phyloP scores from a whole-genome alignment of 2,329 filamentous ascomycete genomes.

The Colletotrichum sp. region DNA sequence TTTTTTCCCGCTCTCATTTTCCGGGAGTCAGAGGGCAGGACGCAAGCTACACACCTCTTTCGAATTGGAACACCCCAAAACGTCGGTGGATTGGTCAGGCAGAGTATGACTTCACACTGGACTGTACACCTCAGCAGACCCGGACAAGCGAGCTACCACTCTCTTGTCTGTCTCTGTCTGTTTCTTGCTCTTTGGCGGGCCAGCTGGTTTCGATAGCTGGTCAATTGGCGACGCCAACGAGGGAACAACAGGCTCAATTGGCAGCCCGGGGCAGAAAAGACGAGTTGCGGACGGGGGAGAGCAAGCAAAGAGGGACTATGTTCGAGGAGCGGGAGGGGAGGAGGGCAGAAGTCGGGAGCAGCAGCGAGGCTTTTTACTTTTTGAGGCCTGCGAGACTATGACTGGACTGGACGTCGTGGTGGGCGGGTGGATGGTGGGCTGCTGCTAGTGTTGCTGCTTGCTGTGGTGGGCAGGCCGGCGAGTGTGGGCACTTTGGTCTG shows the following conservation, averaged over 20 bases:
- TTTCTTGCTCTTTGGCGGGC: neutral
- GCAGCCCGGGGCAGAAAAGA: neutral
- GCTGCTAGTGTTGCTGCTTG: neutral
- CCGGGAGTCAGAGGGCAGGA: neutral
- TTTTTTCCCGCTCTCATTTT: neutral
- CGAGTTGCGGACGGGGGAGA: neutral
- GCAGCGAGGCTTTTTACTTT: conserved; percentile 21
- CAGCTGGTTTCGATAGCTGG: neutral
- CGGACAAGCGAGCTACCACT: neutral
- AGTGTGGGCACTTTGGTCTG: neutral
- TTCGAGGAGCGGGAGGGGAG: neutral
- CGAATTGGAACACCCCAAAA: neutral
- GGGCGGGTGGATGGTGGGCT: neutral
- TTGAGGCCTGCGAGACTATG: conserved; percentile 20
- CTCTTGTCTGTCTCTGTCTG: neutral
- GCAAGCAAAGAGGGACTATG: neutral
- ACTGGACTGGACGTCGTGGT: neutral
- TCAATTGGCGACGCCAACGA: conserved; percentile 4
- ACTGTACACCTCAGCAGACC: neutral
- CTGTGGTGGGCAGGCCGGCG: neutral
- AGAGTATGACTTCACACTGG: neutral
- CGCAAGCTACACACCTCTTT: conserved; percentile 1
- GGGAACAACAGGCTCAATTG: conserved; percentile 6
- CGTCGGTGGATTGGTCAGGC: neutral
- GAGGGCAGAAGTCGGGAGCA: neutral